Conservation (phyloP, 228 moss, liverwort and hornwort species). For the Sphagnum magellanicum region DNA sequence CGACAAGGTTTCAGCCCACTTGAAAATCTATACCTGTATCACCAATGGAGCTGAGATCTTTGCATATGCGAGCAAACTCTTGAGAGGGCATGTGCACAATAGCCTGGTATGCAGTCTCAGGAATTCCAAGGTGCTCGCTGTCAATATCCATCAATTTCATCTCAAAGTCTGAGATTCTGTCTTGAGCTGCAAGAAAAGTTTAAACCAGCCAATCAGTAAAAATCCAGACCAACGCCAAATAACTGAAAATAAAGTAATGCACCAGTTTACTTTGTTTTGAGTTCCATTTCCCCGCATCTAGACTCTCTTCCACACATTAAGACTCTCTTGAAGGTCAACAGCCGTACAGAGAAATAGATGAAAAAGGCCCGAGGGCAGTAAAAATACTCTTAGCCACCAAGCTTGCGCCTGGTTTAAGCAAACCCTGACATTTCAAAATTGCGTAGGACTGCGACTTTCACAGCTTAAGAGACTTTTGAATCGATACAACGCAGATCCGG, state of each 20-base stretch:
- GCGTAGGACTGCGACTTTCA: too few relatives aligned
- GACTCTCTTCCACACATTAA: too few relatives aligned
- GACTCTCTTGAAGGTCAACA: too few relatives aligned
- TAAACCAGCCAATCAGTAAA: neutral
- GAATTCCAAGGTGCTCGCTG: constrained; percentile 94
- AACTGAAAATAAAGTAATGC: neutral
- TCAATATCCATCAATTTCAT: constrained; percentile 99
- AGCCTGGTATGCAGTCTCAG: constrained; percentile 81
- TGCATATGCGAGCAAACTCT: constrained; percentile 90
- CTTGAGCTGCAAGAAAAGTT: constrained; percentile 46
- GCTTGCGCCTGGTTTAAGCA: too few relatives aligned
- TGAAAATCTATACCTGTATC: constrained; percentile 56
- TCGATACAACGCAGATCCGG: too few relatives aligned
- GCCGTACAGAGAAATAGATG: too few relatives aligned
- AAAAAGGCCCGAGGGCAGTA: too few relatives aligned
- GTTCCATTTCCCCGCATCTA: too few relatives aligned
- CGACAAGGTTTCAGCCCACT: neutral
- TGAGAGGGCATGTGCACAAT: constrained; percentile 83
- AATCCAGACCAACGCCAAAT: neutral
- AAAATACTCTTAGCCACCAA: too few relatives aligned
- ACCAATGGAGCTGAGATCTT: constrained; percentile 91
- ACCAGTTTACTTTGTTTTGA: too few relatives aligned
- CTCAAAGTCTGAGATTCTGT: constrained; percentile 90
- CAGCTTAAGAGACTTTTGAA: too few relatives aligned
- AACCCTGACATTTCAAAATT: too few relatives aligned